Conservation (phyloP, 2,329 filamentous ascomycete genomes). For the Cladosporium velox region DNA sequence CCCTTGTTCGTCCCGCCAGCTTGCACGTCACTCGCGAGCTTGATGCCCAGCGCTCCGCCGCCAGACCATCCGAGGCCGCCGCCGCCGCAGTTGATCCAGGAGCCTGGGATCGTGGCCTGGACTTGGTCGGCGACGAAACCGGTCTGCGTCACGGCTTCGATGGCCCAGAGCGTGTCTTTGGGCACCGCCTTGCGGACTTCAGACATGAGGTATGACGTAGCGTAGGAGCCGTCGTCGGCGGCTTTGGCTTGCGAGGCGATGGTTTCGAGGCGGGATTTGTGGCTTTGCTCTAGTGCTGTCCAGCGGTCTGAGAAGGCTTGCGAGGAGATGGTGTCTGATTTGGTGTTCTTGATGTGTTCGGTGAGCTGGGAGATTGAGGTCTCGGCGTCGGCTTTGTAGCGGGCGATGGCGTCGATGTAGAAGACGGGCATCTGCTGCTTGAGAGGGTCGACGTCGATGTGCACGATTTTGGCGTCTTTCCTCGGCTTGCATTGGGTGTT, state of each 20-base stretch:
- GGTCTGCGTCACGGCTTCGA: slow-evolving; percentile 77
- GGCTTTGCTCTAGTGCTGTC: slow-evolving; percentile 57
- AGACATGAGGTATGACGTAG: slow-evolving; percentile 57
- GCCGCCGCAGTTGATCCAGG: slow-evolving; percentile 79
- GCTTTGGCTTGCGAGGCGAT: slow-evolving; percentile 63
- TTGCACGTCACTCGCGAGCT: slow-evolving; percentile 63
- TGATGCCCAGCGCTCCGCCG: slow-evolving; percentile 72
- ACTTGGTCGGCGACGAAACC: slow-evolving; percentile 70
- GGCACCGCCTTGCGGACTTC: slow-evolving; percentile 61
- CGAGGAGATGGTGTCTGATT: slow-evolving; percentile 44
- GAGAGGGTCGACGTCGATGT: slow-evolving; percentile 67
- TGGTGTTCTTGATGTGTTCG: slow-evolving; percentile 56
- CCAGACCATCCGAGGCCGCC: slow-evolving; percentile 81
- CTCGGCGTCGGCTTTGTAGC: slow-evolving; percentile 54
- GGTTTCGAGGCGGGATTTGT: slow-evolving; percentile 59
- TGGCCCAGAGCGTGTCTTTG: slow-evolving; percentile 68
- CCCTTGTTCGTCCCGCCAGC: slow-evolving; percentile 54
- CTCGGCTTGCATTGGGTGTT: slow-evolving; percentile 69
- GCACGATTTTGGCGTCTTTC: slow-evolving; percentile 59
- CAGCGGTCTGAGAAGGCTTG: slow-evolving; percentile 45
- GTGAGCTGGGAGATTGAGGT: slow-evolving; percentile 56
- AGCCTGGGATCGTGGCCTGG: slow-evolving; percentile 66
- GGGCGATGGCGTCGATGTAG: slow-evolving; percentile 56
- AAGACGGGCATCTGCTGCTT: slow-evolving; percentile 64
- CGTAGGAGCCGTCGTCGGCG: slow-evolving; percentile 63